Evolutionary conservation across 1,284 basidiomycete genomes (phyloP), one percentile per base, ranked within the genome.

Genomic region (Trichosporon faecale): DNA sequence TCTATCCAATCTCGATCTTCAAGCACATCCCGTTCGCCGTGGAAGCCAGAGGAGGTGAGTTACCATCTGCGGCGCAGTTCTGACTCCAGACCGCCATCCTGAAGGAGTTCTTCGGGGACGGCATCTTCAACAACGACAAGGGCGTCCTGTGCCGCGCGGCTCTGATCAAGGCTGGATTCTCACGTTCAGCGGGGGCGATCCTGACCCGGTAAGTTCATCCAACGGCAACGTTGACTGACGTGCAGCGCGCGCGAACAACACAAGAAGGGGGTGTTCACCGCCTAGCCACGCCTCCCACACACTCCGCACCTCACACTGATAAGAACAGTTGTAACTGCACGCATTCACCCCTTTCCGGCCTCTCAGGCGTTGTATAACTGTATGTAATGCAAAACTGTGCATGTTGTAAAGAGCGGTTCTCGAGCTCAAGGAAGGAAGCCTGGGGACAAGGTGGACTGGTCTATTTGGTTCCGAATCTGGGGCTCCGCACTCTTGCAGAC

Each of bases 331-430:
- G 27, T 29, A 33, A 33, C 16, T 8, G 49, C 23, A 21, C n/a
- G 49, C 40, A 44, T 52, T 27, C 27, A n/a, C 14, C 12, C 27
- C 4, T 31, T n/a, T 61, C 55, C 3, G 27, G 18, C 25, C 46
- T 55, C 57, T 29, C 16, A 29, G 29, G 11, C 27, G 29, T 61
- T 61, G 57, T 61, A 61, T 18, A 16, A 29, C 12, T 61, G 18
- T 61, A 31, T 61, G 57, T 61, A 61, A 61, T 61, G 57, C 57
- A 31, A 60, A 18, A n/a, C 29, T 61, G 27, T 29, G 29, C 57
- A 61, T 61, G 57, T 61, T 61, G 57, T 61, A 61, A 61, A 57
- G 11, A 25, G n/a, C n/a, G n/a, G n/a, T n/a, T n/a, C n/a, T n/a
- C n/a, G n/a, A n/a, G n/a, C n/a, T n/a, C n/a, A n/a, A n/a, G n/a